Conservation (phyloP, 1,284 basidiomycete species). For the Calocybe gambosa region DNA sequence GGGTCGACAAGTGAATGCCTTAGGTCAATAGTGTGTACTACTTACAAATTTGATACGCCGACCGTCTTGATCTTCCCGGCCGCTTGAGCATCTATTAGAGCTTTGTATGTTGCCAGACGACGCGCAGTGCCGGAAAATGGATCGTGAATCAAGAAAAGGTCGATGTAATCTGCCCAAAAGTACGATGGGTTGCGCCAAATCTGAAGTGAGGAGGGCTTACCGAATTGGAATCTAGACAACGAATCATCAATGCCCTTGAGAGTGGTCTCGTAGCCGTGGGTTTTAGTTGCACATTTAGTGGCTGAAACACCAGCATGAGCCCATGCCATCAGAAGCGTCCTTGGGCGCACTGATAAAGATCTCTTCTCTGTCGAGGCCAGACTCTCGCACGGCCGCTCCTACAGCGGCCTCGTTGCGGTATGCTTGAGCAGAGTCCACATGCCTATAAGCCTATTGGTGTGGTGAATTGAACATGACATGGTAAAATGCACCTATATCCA, state of each 20-base stretch:
- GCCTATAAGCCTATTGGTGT: constrained; percentile 30
- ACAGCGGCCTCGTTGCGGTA: constrained; percentile 72
- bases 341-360: constrained; percentile 62
- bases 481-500: constrained; percentile 61
- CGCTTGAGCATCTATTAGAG: constrained; percentile 50
- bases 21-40: constrained; percentile 16
- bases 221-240: constrained; percentile 45
- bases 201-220: constrained; percentile 27
- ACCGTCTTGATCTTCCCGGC: constrained; percentile 66
- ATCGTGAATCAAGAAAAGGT: constrained; percentile 76
- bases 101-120: constrained; percentile 60
- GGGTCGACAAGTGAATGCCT: not conserved
- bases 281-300: constrained; percentile 53
- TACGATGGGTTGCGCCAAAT: not conserved
- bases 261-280: constrained; percentile 55
- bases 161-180: constrained; percentile 54
- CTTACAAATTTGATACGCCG: constrained; percentile 77
- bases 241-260: constrained; percentile 52
- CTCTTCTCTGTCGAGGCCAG: constrained; percentile 45
- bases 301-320: constrained; percentile 29
- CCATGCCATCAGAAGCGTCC: not conserved
- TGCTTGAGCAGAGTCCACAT: constrained; percentile 66
- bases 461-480: not conserved
- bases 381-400: constrained; percentile 50
- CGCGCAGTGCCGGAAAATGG: constrained; percentile 52